Conservation (phyloP, 768 basidiomycete genomes). For the Mycena indigotica region DNA sequence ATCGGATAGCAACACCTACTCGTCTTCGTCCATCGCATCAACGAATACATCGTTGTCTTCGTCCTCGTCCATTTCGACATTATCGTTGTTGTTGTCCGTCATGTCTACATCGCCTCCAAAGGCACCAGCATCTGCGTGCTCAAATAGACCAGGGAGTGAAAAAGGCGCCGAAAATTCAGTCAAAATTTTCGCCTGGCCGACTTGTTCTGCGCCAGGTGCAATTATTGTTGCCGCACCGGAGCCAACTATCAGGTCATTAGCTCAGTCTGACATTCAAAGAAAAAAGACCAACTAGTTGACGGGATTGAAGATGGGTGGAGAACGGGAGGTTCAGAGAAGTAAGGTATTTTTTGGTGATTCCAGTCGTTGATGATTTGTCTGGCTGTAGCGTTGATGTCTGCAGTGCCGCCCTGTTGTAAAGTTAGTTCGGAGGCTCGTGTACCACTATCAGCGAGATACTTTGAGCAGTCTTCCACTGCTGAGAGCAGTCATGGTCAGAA, state of each 20-base stretch:
- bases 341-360: conserved; percentile 96
- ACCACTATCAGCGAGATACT: conserved; percentile 38
- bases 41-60: conserved; percentile 40
- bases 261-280: not conserved
- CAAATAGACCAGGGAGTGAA: conserved; percentile 76
- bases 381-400: conserved; percentile 81
- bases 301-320: conserved; percentile 80
- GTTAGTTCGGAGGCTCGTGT: not conserved
- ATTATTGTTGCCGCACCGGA: conserved; percentile 36
- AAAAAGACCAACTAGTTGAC: conserved; percentile 37
- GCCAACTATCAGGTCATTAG: conserved; percentile 7
- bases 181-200: conserved; percentile 82
- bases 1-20: conserved; percentile 21
- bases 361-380: conserved; percentile 86
- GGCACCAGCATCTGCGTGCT: conserved; percentile 79
- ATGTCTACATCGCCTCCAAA: conserved; percentile 47
- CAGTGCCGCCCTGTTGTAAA: conserved; percentile 75
- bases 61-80: no score
- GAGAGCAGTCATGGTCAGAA: conserved; percentile 88
- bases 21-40: conserved; percentile 31
- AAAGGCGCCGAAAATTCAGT: conserved; percentile 75
- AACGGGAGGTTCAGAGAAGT: conserved; percentile 77
- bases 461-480: conserved; percentile 83
- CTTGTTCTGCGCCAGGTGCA: conserved; percentile 76
- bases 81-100: no score